Conservation (phyloP, 1,284 basidiomycete genomes). For the Naganishia sp. region DNA sequence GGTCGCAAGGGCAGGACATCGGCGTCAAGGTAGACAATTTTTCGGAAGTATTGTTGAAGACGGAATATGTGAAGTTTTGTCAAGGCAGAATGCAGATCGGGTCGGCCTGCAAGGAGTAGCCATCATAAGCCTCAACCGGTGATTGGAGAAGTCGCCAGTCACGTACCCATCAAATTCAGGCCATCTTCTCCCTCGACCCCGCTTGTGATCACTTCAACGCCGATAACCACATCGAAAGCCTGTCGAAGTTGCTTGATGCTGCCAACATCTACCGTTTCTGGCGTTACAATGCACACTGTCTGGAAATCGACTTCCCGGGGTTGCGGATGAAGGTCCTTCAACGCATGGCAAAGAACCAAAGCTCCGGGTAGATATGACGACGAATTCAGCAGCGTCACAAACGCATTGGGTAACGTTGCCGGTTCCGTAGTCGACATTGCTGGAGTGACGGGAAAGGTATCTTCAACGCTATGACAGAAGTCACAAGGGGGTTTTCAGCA, state of each 20-base stretch:
- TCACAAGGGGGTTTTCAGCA: no score
- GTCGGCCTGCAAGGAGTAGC: constrained; percentile 66
- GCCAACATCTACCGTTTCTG: constrained; percentile 84
- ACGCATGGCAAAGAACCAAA: constrained; percentile 77
- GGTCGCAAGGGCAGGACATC: constrained; percentile 88
- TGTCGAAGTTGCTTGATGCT: constrained; percentile 77
- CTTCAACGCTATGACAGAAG: neutral
- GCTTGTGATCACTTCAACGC: constrained; percentile 78
- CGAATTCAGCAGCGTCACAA: constrained; percentile 86
- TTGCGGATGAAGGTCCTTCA: constrained; percentile 72
- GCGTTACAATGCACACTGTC: constrained; percentile 90
- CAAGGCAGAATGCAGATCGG: constrained; percentile 84
- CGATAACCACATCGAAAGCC: constrained; percentile 81
- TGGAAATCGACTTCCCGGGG: constrained; percentile 68
- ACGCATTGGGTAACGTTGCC: constrained; percentile 43
- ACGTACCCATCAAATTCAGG: constrained; percentile 79
- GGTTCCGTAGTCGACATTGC: neutral
- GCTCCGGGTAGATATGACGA: constrained; percentile 90
- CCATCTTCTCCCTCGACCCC: constrained; percentile 61
- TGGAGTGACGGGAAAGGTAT: neutral
- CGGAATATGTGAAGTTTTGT: constrained; percentile 96
- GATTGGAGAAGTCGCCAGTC: neutral
- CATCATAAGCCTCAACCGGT: constrained; percentile 10
- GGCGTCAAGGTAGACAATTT: constrained; percentile 92
- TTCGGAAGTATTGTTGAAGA: constrained; percentile 73